phyloP scores from a whole-genome alignment of 805 yeast species.

The Nakazawaea populi region DNA sequence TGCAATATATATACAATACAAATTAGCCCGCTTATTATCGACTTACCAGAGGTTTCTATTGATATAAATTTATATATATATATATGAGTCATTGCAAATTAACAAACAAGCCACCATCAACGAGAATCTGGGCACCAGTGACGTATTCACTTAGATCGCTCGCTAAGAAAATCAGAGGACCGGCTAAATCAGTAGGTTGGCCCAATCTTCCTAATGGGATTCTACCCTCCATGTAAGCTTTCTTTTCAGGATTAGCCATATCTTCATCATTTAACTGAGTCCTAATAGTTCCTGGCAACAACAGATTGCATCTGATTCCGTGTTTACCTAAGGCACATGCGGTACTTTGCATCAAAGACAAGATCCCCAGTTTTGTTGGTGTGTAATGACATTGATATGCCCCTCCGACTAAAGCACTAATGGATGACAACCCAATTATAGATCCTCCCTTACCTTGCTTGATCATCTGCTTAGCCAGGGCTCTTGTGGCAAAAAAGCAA shows the following conservation, averaged over 20 bases:
- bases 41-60: too few species aligned
- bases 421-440: slow-evolving; percentile 36
- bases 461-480: slow-evolving; percentile 39
- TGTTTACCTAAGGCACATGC: slow-evolving; percentile 38
- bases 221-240: slow-evolving; percentile 31
- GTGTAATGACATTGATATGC: slow-evolving; percentile 39
- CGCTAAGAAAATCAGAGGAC: slow-evolving; percentile 36
- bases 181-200: slow-evolving; percentile 30
- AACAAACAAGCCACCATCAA: slow-evolving; percentile 41
- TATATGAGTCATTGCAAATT: slow-evolving; percentile 30
- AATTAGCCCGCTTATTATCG: too few species aligned
- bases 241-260: slow-evolving; percentile 29
- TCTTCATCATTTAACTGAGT: slow-evolving; percentile 39
- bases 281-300: slow-evolving; percentile 39
- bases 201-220: slow-evolving; percentile 36
- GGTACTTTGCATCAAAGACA: slow-evolving; percentile 36
- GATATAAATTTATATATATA: too few species aligned
- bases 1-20: too few species aligned
- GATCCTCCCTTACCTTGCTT: slow-evolving; percentile 42
- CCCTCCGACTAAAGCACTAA: slow-evolving; percentile 41
- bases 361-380: slow-evolving; percentile 43
- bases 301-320: slow-evolving; percentile 38
- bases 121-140: slow-evolving; percentile 36
- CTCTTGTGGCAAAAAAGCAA: slow-evolving; percentile 38
- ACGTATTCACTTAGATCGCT: slow-evolving; percentile 30